Evolutionary conservation across 805 yeast species (phyloP).

Genomic region (Wickerhamomyces silvicola): DNA sequence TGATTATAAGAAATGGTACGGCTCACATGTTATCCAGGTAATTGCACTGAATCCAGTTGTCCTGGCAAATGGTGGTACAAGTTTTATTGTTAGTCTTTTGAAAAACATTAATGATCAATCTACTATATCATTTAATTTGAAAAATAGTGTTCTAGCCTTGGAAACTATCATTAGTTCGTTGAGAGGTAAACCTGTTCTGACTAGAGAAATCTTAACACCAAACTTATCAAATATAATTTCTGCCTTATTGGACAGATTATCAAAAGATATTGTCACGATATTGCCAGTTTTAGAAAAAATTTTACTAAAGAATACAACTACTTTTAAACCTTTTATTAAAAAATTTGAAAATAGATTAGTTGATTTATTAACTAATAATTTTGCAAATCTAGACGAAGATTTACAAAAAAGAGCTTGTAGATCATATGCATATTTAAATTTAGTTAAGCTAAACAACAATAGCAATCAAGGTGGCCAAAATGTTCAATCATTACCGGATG

Average conservation of each 20-base stretch:
- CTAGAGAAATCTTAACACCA: slow-evolving; percentile 80
- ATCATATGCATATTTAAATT: slow-evolving; percentile 50
- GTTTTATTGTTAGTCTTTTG: slow-evolving; percentile 29
- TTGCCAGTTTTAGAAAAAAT: slow-evolving; percentile 37
- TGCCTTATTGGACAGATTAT: slow-evolving; percentile 40
- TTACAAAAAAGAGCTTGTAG: slow-evolving; percentile 38
- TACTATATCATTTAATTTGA: slow-evolving; percentile 25
- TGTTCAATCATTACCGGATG: slow-evolving; percentile 31
- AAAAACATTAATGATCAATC: slow-evolving; percentile 28
- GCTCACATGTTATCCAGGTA: slow-evolving; percentile 25
- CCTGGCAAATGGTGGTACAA: slow-evolving; percentile 30
- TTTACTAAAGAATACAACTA: slow-evolving; percentile 58
- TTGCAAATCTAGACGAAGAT: slow-evolving; percentile 30
- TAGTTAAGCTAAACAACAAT: slow-evolving; percentile 34
- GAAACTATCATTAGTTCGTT: slow-evolving; percentile 34
- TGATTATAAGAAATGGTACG: slow-evolving; percentile 29
- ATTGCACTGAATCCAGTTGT: slow-evolving; percentile 19
- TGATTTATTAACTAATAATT: slow-evolving; percentile 29
- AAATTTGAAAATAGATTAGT: slow-evolving; percentile 46
- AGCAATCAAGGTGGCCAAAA: slow-evolving; percentile 32
- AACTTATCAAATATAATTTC: slow-evolving; percentile 58
- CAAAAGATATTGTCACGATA: slow-evolving; percentile 26
- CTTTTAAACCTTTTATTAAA: slow-evolving; percentile 73
- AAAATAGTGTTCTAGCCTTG: slow-evolving; percentile 25
- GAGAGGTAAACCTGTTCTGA: slow-evolving; percentile 76